phyloP scores from a whole-genome alignment of 2,329 filamentous ascomycete species.

The Passalora sequoiae region DNA sequence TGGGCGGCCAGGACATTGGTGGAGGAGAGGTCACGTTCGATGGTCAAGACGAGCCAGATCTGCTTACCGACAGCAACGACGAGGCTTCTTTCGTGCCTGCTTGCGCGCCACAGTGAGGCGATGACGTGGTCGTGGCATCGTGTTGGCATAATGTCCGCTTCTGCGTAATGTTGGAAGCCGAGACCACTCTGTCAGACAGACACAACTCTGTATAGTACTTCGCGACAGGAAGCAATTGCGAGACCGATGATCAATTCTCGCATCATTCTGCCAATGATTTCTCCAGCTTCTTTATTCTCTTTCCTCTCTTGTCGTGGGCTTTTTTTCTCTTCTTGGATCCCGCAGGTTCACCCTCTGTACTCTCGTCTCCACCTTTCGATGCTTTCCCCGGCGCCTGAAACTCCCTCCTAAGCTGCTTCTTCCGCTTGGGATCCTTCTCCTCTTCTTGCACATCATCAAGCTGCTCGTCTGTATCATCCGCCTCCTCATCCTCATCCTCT shows the following conservation, averaged over 20 bases:
- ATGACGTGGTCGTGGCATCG: too few species aligned
- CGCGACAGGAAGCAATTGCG: too few species aligned
- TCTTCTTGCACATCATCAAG: not conserved
- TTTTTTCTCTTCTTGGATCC: conserved; percentile 1
- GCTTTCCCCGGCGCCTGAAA: not conserved
- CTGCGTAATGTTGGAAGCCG: too few species aligned
- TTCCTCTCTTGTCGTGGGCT: not conserved
- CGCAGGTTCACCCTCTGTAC: not conserved
- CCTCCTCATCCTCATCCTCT: conserved; percentile 11
- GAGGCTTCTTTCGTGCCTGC: not conserved
- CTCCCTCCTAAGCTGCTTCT: not conserved
- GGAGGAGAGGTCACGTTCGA: not conserved
- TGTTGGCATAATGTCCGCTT: too few species aligned
- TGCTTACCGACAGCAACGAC: not conserved
- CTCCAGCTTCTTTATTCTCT: not conserved
- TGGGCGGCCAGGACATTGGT: not conserved
- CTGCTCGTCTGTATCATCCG: conserved; percentile 7
- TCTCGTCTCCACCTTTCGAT: not conserved
- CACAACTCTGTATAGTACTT: too few species aligned
- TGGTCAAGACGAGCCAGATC: not conserved
- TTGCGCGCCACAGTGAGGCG: not conserved
- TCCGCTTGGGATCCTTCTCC: conserved; percentile 1
- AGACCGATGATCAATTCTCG: not conserved
- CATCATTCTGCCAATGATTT: not conserved
- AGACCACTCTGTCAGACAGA: too few species aligned